Evolutionary conservation across 1,284 basidiomycete species (phyloP), one percentile per base, ranked within the genome.

Genomic region (Cerrena zonata): DNA sequence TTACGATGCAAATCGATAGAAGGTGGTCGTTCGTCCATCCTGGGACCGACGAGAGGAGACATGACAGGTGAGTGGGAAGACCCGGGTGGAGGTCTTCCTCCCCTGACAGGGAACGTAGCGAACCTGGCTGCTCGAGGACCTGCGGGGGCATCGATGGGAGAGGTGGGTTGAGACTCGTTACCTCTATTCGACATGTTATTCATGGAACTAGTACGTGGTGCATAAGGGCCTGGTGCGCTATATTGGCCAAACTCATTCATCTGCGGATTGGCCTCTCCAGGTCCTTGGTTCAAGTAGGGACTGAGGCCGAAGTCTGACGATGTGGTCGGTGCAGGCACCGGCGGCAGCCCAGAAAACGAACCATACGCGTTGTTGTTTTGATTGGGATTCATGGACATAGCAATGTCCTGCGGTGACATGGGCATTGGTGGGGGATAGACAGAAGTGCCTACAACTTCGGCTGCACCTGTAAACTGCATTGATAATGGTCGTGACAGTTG

Each of bases 21-120:
- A 5, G 68, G 67, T 15, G 67, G 64, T 4, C 70, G 61, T 36
- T 68, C 68, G 15, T 66, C 60, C 24, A 56, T 57, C 25, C 65
- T 56, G 2, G 60, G 55, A 4, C 57, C 56, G 4, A 54, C 41
- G 22, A 39, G 18, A 25, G 45, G 34, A n/a, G 24, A n/a, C 1
- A 45, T 19, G 2, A 48, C 30, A 2, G 52, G 30, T 10, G 51
- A 40, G n/a, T n/a, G 30, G 12, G 51, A 52, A 3, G 61, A 56
- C 2, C 50, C 53, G 1, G 60, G 60, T 25, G 58, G 59, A 1
- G 63, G 61, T 1, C 63, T 58, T 15, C 45, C 48, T 2, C 54
- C 45, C 50, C 65, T 70, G 15, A 75, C 71, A 0, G 82, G 82
- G 68, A 82, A 80, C 0, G 80, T 82, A 26, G 79, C 77, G 56